phyloP scores from a whole-genome alignment of 192 early-diverging fungal genomes.

The Chytriomyces hyalinus region DNA sequence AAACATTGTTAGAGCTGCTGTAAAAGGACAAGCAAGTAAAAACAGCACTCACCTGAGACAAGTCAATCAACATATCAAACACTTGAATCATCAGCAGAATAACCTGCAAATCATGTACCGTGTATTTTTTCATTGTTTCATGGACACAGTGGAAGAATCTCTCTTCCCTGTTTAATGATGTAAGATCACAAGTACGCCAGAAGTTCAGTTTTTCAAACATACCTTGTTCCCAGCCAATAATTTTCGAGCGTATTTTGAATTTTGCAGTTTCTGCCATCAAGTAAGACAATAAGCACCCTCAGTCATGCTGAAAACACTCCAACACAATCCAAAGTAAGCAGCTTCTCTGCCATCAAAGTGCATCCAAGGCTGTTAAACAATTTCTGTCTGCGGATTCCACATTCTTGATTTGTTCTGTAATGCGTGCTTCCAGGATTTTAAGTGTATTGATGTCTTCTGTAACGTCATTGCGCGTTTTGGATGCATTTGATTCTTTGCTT shows the following conservation, averaged over 20 bases:
- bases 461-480: not conserved
- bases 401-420: conserved; percentile 32
- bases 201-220: conserved; percentile 11
- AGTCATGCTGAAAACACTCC: too few species aligned
- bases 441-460: conserved; percentile 43
- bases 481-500: not conserved
- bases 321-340: too few species aligned
- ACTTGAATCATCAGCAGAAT: conserved; percentile 44
- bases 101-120: conserved; percentile 18
- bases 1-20: too few species aligned
- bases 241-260: too few species aligned
- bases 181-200: not conserved
- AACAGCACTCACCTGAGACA: conserved; percentile 34
- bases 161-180: conserved; percentile 40
- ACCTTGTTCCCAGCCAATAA: conserved; percentile 46
- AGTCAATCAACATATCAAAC: conserved; percentile 48
- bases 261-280: too few species aligned
- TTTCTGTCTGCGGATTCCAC: conserved; percentile 27
- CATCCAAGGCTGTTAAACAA: too few species aligned
- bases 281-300: too few species aligned
- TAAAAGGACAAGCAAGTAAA: too few species aligned
- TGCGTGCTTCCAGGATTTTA: conserved; percentile 38
- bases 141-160: conserved; percentile 47
- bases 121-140: conserved; percentile 38
- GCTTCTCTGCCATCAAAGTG: too few species aligned